phyloP scores from a whole-genome alignment of 192 early-diverging fungal genomes.

The Geranomyces variabilis region DNA sequence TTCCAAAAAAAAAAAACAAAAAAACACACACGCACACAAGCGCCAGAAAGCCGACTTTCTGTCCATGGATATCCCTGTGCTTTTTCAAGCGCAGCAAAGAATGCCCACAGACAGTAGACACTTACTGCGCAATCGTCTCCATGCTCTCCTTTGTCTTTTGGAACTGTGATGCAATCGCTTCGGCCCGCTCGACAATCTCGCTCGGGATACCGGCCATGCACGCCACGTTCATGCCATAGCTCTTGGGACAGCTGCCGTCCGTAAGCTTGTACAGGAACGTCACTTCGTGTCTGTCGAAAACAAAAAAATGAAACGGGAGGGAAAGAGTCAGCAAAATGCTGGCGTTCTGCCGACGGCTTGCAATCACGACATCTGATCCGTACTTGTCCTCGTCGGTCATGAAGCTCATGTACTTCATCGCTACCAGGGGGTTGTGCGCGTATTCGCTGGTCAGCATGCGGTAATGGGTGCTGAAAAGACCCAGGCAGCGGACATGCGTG shows the following conservation, averaged over 20 bases:
- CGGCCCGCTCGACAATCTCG: conserved; percentile 27
- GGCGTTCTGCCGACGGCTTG: too few species aligned
- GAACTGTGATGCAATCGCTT: conserved; percentile 17
- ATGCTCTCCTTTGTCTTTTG: conserved; percentile 16
- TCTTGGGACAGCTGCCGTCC: conserved; percentile 84
- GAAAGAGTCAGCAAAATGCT: neutral
- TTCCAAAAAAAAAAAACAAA: too few species aligned
- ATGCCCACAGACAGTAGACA: neutral
- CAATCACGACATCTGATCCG: too few species aligned
- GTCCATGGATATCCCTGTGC: too few species aligned
- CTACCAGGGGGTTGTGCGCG: conserved; percentile 71
- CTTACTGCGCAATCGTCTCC: conserved; percentile 8
- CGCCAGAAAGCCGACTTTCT: too few species aligned
- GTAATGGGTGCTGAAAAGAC: conserved; percentile 97
- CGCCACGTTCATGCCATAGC: conserved; percentile 98
- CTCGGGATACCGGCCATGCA: conserved; percentile 90
- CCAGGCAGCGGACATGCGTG: conserved; percentile 80
- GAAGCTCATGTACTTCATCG: conserved; percentile 83
- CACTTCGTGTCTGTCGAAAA: conserved; percentile 63
- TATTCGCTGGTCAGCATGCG: conserved; percentile 88
- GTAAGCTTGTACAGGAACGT: conserved; percentile 93
- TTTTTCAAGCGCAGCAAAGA: too few species aligned
- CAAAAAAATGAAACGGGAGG: neutral
- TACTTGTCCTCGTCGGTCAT: conserved; percentile 69
- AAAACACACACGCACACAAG: too few species aligned